Evolutionary conservation across 768 basidiomycete species (phyloP).

Genomic region (Xerocomellus intermedius): DNA sequence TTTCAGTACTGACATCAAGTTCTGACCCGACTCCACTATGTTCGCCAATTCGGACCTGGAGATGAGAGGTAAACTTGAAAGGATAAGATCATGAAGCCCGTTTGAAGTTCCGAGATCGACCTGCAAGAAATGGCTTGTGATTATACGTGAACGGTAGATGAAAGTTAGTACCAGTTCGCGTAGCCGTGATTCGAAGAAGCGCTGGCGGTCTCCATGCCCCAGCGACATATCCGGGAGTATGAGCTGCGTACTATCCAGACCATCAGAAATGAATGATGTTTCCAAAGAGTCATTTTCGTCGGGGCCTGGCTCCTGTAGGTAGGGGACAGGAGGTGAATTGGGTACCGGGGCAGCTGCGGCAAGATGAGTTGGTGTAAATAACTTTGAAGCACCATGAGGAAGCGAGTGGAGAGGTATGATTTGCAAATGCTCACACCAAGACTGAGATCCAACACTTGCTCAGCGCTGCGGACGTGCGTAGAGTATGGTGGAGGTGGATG

Average conservation of each 20-base stretch:
- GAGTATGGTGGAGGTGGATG: neutral
- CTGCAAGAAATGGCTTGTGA: neutral
- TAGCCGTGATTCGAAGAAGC: neutral
- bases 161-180: neutral
- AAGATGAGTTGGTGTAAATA: neutral
- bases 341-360: neutral
- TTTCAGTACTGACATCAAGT: no score
- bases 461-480: neutral
- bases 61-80: neutral
- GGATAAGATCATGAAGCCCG: neutral
- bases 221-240: neutral
- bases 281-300: neutral
- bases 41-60: neutral
- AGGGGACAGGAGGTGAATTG: no score
- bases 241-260: neutral
- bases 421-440: no score
- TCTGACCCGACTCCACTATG: no score
- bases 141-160: neutral
- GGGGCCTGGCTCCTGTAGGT: neutral
- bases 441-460: no score
- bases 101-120: neutral
- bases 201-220: neutral
- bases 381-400: neutral
- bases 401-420: no score
- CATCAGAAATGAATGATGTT: neutral